Percentiles rank a stretch among this genome's conserved stretches.
These are phyloP conservation scores for Phytophthora pistaciae DNA, from an alignment of 352 stramenopile genomes.

Conservation along the genomic window DNA sequence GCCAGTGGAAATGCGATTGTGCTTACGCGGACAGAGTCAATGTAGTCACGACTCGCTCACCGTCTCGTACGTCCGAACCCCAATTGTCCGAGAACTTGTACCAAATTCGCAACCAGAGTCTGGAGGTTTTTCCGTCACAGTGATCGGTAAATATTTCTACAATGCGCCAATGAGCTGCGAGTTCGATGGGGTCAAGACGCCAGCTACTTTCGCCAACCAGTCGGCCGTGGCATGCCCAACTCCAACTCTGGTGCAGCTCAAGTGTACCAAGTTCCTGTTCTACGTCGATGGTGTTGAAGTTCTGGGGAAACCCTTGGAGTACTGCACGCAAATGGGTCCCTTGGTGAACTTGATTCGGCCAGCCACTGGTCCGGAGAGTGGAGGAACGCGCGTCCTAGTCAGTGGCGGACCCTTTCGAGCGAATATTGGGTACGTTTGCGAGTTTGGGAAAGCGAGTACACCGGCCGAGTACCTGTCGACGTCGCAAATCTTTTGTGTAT, in stretches of 20 bases:
- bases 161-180: slow-evolving; percentile 25
- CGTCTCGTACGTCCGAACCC: slow-evolving; percentile 20
- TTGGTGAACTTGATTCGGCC: slow-evolving; percentile 42
- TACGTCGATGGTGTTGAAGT: slow-evolving; percentile 22
- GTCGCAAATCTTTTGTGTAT: slow-evolving; percentile 43
- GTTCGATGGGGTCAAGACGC: slow-evolving; percentile 22
- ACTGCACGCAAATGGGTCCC: slow-evolving; percentile 12
- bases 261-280: slow-evolving; percentile 27
- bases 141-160: slow-evolving; percentile 24
- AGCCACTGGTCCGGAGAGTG: slow-evolving; percentile 36
- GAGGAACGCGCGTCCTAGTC: slow-evolving; percentile 51
- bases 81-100: slow-evolving; percentile 14
- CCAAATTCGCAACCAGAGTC: not conserved
- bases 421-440: slow-evolving; percentile 30
- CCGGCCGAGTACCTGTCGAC: slow-evolving; percentile 34
- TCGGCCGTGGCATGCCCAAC: slow-evolving; percentile 13
- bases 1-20: slow-evolving; percentile 40
- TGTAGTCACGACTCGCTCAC: slow-evolving; percentile 31
- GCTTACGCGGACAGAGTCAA: slow-evolving; percentile 23
- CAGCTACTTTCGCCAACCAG: slow-evolving; percentile 26
- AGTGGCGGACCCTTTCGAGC: slow-evolving; percentile 37
- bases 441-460: slow-evolving; percentile 32
- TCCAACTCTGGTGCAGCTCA: not conserved
- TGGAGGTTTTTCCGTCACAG: not conserved
- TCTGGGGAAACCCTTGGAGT: slow-evolving; percentile 7